Evolutionary conservation across 176 grass and related monocot genomes (phyloP).

Genomic region (Musa itinerans): DNA sequence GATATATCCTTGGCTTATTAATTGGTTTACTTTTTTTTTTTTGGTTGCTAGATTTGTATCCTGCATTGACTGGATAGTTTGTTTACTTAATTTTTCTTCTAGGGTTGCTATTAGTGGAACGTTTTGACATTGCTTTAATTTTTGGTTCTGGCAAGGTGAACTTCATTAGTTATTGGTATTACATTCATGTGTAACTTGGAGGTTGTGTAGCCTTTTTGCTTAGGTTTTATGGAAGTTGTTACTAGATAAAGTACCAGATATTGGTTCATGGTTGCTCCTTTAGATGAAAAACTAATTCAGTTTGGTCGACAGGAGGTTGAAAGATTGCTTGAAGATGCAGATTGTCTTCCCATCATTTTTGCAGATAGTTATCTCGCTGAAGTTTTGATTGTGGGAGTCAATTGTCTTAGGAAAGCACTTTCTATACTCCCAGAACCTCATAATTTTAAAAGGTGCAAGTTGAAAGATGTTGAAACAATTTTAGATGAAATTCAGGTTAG

Average conservation of each 20-base stretch:
- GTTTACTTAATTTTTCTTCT: not conserved
- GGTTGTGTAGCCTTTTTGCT: not conserved
- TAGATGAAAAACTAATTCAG: slow-evolving; percentile 13
- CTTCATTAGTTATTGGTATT: not conserved
- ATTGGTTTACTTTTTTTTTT: no score
- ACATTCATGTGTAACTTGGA: not conserved
- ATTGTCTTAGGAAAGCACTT: slow-evolving; percentile 63
- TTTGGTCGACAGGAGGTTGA: slow-evolving; percentile 63
- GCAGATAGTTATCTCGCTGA: slow-evolving; percentile 29
- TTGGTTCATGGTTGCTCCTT: not conserved
- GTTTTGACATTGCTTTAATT: not conserved
- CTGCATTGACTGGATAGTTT: not conserved
- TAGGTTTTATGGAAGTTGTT: not conserved
- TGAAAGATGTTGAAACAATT: slow-evolving; percentile 50
- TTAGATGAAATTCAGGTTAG: slow-evolving; percentile 57
- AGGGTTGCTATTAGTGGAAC: not conserved
- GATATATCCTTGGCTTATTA: no score
- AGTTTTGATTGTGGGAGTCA: slow-evolving; percentile 40
- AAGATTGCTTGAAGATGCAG: slow-evolving; percentile 50
- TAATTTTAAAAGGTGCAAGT: slow-evolving; percentile 39
- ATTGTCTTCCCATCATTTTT: slow-evolving; percentile 31
- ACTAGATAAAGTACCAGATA: not conserved
- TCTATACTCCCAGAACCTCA: slow-evolving; percentile 40
- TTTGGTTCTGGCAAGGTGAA: not conserved
- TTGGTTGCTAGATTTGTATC: no score